Evolutionary conservation across 202 grass and related monocot species (phyloP).

Genomic region (Eragrostis tef): DNA sequence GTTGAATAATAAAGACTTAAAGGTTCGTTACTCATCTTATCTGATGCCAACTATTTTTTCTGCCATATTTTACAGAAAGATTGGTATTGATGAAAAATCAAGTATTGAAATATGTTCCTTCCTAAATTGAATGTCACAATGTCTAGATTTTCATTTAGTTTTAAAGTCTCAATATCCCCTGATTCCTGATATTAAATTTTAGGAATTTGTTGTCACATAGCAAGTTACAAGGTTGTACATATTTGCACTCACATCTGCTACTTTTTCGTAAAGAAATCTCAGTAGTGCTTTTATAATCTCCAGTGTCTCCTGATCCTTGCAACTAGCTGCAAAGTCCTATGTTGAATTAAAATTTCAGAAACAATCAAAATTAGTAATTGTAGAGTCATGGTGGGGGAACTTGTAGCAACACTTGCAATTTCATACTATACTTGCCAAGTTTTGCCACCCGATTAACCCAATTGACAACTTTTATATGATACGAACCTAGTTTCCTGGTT

Average conservation of each 20-base stretch:
- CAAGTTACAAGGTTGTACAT: slow-evolving; percentile 5
- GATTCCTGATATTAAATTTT: background rate
- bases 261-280: background rate
- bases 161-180: slow-evolving; percentile 6
- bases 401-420: background rate
- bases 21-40: slow-evolving; percentile 57
- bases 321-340: background rate
- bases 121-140: background rate
- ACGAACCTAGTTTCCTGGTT: background rate
- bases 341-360: slow-evolving; percentile 5
- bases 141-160: background rate
- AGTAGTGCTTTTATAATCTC: slow-evolving; percentile 24
- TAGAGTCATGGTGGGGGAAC: background rate
- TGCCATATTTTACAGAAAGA: background rate
- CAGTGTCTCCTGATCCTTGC: background rate
- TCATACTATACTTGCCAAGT: slow-evolving; percentile 33
- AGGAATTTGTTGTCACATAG: slow-evolving; percentile 14
- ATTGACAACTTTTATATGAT: background rate
- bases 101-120: slow-evolving; percentile 4
- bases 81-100: background rate
- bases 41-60: slow-evolving; percentile 20
- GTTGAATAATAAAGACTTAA: slow-evolving; percentile 69
- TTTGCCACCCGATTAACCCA: background rate
- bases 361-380: background rate
- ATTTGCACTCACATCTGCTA: background rate